Base-by-base conservation (phyloP, 495 filamentous ascomycete genomes). In the Penicillium pancosmium region DNA sequence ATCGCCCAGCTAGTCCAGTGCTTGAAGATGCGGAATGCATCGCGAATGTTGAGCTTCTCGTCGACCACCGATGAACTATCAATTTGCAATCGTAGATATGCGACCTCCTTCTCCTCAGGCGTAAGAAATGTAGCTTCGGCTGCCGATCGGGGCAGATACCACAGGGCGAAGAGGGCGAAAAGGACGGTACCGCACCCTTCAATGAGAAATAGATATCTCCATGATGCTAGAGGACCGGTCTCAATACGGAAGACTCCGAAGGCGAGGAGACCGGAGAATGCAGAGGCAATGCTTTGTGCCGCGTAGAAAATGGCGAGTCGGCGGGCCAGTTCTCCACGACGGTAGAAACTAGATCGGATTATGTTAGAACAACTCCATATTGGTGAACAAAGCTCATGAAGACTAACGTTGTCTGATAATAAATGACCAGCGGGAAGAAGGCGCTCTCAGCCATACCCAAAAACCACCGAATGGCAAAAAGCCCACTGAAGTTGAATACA, bases 221-320 rank as follows among this genome's bases (percentile, higher is more conserved):
- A 93, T 73, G 2, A 75, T 58, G 33, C 90, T 63, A 23, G 67
- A 56, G 27, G 78, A 72, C 54, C 82, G 4, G 38, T 73, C 18
- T 86, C 56, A 65, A 92, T 92, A 54, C 87, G 89, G 70, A 92
- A 91, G 4, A 90, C 85, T 1, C 88, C 90, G 54, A 89, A 91
- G 0, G 90, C 85, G 18, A 93, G 78, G 1, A 92, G 76, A 7
- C 89, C 90, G 2, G 83, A 82, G 65, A 92, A 92, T 21, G 88
- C 90, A 46, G 82, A 85, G 25, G 88, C 90, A 49, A 92, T 87
- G 56, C 84, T 88, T 33, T 83, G 86, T 0, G 87, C 89, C 0
- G 89, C 90, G 67, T 92, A 92, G 77, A 92, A 93, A 63, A 92
- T 78, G 36, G 87, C 87, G 1, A 93, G 80, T 4, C 90, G 86